Evolutionary conservation across 176 grass and related monocot genomes (phyloP).

Genomic region (Aegilops bicornis): DNA sequence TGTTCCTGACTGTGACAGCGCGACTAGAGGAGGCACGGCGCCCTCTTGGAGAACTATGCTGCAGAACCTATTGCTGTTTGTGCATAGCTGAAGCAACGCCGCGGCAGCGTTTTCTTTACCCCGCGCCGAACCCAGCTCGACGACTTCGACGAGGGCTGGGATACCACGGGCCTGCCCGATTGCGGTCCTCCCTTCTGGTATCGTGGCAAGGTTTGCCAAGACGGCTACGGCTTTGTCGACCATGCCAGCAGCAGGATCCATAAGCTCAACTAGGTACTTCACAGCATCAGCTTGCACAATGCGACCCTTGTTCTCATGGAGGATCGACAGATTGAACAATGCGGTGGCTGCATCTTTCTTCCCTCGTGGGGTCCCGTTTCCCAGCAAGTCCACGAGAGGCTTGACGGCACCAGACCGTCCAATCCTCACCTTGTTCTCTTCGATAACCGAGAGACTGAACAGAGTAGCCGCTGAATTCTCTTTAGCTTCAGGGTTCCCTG

Average conservation of each 20-base stretch:
- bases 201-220: conserved; percentile 88
- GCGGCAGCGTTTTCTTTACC: conserved; percentile 94
- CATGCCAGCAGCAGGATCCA: conserved; percentile 97
- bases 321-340: conserved; percentile 90
- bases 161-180: conserved; percentile 84
- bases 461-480: conserved; percentile 92
- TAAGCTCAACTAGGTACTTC: conserved; percentile 76
- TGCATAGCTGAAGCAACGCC: conserved; percentile 87
- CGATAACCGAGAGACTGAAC: conserved; percentile 94
- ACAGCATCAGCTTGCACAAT: conserved; percentile 88
- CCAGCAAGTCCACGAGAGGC: conserved; percentile 77
- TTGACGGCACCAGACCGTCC: conserved; percentile 80
- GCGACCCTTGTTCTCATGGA: conserved; percentile 88
- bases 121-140: conserved; percentile 88
- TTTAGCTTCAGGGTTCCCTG: conserved; percentile 87
- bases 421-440: conserved; percentile 87
- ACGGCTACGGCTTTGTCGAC: conserved; percentile 98
- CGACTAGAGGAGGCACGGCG: conserved; percentile 85
- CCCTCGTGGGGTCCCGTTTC: conserved; percentile 81
- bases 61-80: conserved; percentile 88
- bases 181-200: conserved; percentile 82
- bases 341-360: conserved; percentile 96
- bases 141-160: conserved; percentile 86
- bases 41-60: conserved; percentile 97
- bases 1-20: conserved; percentile 90